phyloP scores from a whole-genome alignment of 805 yeast genomes.

The Trichomonascus vanleenenianus region DNA sequence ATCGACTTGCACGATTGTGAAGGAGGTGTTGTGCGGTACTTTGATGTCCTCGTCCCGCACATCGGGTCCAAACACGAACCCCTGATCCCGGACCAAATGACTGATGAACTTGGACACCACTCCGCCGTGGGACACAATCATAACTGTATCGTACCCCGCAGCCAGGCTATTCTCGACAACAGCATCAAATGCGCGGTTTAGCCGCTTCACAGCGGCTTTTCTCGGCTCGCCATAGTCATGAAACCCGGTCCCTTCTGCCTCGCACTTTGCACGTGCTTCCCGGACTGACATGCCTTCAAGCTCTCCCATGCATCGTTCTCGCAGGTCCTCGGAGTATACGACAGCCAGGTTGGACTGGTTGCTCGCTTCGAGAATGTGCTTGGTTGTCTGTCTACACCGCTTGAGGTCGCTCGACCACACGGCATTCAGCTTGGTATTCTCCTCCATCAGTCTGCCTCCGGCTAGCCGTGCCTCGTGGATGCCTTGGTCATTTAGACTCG shows the following conservation, averaged over 20 bases:
- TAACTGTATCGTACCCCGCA: conserved; percentile 30
- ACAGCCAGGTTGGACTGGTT: conserved; percentile 6
- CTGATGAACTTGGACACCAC: conserved; percentile 55
- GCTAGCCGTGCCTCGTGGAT: conserved; percentile 48
- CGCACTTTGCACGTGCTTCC: conserved; percentile 51
- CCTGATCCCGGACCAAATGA: conserved; percentile 37
- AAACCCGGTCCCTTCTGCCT: conserved; percentile 48
- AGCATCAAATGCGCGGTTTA: conserved; percentile 37
- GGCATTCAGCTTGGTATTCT: conserved; percentile 36
- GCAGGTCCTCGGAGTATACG: conserved; percentile 32
- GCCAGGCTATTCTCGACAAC: conserved; percentile 34
- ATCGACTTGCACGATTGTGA: conserved; percentile 55
- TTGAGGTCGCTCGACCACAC: conserved; percentile 45
- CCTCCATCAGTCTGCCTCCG: conserved; percentile 35
- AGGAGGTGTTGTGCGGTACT: conserved; percentile 71
- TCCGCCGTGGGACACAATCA: conserved; percentile 76
- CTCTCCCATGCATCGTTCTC: conserved; percentile 75
- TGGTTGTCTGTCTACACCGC: conserved; percentile 41
- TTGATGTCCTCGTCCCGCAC: conserved; percentile 36
- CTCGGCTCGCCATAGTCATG: conserved; percentile 58
- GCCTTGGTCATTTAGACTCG: conserved; percentile 57
- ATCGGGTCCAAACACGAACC: conserved; percentile 33
- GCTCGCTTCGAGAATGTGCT: conserved; percentile 31
- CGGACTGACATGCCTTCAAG: conserved; percentile 65
- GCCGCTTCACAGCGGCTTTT: conserved; percentile 36